Percentiles rank a stretch among this genome's conserved stretches.
Evolutionary conservation across 768 basidiomycete species (phyloP).

Genomic region (Trametes cinnabarina): DNA sequence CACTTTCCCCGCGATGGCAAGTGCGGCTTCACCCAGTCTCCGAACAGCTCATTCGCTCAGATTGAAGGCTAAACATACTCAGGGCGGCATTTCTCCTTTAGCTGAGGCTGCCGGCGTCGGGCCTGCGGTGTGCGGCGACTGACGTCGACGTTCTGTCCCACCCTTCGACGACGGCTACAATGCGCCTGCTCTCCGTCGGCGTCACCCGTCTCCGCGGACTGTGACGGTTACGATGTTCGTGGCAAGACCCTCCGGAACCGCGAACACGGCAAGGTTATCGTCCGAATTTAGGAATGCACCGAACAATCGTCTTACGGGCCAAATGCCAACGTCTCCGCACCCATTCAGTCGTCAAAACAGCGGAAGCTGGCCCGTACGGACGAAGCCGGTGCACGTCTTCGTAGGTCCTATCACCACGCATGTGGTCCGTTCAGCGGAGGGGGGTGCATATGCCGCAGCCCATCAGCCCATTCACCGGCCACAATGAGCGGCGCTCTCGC

Average conservation of each 20-base stretch:
- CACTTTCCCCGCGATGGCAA: slow-evolving; percentile 7
- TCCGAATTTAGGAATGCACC: no score
- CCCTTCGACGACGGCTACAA: neutral
- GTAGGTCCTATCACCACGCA: no score
- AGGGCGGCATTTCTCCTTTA: neutral
- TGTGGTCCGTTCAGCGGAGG: neutral
- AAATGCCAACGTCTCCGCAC: no score
- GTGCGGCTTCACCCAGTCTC: neutral
- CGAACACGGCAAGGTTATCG: no score
- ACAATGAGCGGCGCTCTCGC: no score
- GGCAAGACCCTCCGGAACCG: no score
- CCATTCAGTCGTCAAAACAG: no score
- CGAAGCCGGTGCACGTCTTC: no score
- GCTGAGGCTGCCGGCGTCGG: neutral
- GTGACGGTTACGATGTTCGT: no score
- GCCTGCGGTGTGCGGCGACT: neutral
- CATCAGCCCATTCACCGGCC: no score
- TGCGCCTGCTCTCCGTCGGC: neutral
- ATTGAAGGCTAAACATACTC: slow-evolving; percentile 1
- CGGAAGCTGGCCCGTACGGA: no score
- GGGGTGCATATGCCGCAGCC: neutral
- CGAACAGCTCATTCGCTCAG: neutral
- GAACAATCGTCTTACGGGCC: no score
- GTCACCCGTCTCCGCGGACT: slow-evolving; percentile 8
- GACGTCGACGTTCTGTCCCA: neutral